Evolutionary conservation across 345 rosid species (phyloP), one percentile per base, ranked within the genome.

Genomic region (Acer campestre): DNA sequence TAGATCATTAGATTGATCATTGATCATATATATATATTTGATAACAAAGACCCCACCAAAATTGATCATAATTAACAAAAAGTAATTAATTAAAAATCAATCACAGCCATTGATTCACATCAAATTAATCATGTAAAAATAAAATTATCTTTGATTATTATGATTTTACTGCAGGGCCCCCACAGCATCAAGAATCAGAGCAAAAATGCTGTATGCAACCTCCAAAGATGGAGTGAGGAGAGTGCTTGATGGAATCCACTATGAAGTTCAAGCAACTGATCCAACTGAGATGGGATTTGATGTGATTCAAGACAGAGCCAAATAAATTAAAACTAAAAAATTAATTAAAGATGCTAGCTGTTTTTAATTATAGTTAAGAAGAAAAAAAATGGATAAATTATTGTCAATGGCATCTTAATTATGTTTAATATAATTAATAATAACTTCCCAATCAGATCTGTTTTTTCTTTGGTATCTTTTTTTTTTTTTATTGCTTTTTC

Each of bases 251-350:
- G 99, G 99, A 10, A 86, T 95, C 80, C 94, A 90, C 78, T 95
- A 95, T 80, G 98, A 95, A 78, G 85, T 95, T 27, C 99, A 95
- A 80, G 99, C 99, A 46, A 95, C 99, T 6, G 99, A 95, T 80
- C 92, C 94, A 7, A 85, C 97, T 0, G 99, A 93, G 89, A 95
- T 95, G 99, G 99, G 96, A 10, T 88, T 95, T 66, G 98, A 95
- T 87, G 83, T 95, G 68, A 95, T 95, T 35, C 81, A 62, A 78
- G 97, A 90, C 71, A 84, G 93, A 71, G 98, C 99, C 65, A 90
- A 92, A 46, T 95, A 80, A 77, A 66, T 48, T 6, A 53, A 35
- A 35, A 35, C 6, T 35, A 35, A 35, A 29, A 35, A 35, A 29
- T 61, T 76, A 46, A 44, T 56, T 70, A 27, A 70, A 18, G 7